These are phyloP conservation scores for Euphorbia lathyris DNA, from an alignment of 345 rosid genomes.

Conservation along the genomic window DNA sequence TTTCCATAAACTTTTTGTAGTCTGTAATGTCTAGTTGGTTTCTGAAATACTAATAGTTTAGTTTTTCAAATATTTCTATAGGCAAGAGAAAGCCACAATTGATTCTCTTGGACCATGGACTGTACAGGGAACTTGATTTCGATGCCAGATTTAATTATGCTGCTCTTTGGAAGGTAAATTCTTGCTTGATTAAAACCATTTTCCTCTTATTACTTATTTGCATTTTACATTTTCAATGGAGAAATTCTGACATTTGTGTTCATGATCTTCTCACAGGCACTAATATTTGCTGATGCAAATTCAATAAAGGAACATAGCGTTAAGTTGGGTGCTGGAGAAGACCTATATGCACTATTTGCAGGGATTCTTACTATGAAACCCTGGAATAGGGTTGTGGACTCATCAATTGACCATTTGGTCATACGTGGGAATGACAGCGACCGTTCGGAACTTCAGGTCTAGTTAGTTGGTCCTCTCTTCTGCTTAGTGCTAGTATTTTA, in stretches of 20 bases:
- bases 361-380: slow-evolving; percentile 94
- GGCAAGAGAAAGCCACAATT: slow-evolving; percentile 83
- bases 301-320: slow-evolving; percentile 79
- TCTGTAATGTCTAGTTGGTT: background rate
- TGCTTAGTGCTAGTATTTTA: background rate
- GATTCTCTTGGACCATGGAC: slow-evolving; percentile 86
- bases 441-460: slow-evolving; percentile 76
- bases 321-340: slow-evolving; percentile 92
- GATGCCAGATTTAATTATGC: slow-evolving; percentile 80
- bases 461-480: background rate
- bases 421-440: slow-evolving; percentile 69
- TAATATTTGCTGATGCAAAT: slow-evolving; percentile 77
- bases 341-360: slow-evolving; percentile 71
- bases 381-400: slow-evolving; percentile 81
- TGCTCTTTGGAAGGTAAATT: slow-evolving; percentile 72
- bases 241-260: slow-evolving; percentile 3
- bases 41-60: background rate
- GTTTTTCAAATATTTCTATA: slow-evolving; percentile 6
- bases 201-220: background rate
- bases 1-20: background rate
- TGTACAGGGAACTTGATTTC: slow-evolving; percentile 82
- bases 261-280: slow-evolving; percentile 40
- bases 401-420: slow-evolving; percentile 81
- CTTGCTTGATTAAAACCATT: background rate
- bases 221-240: slow-evolving; percentile 9